These are phyloP conservation scores for Ustilago sp. DNA, from an alignment of 1,284 basidiomycete genomes.

Conservation along the genomic window DNA sequence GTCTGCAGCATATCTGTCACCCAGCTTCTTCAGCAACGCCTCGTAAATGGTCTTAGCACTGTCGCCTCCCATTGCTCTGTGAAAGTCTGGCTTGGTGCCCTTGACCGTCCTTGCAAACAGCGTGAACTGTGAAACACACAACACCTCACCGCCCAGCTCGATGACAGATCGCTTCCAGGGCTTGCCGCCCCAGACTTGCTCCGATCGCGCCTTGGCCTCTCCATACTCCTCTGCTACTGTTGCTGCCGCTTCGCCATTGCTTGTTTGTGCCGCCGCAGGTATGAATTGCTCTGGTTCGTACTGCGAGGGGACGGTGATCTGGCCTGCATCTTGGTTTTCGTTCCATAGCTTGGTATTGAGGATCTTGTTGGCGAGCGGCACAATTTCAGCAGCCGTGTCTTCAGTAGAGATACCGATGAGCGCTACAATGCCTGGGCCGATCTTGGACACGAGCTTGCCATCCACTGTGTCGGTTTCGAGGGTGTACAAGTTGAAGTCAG, in stretches of 20 bases:
- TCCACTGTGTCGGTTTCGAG: slow-evolving; percentile 42
- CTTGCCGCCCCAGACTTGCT: slow-evolving; percentile 59
- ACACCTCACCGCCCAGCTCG: slow-evolving; percentile 62
- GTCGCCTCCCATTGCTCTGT: slow-evolving; percentile 59
- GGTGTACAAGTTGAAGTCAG: not conserved
- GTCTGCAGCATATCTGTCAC: slow-evolving; percentile 43
- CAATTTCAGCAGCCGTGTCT: slow-evolving; percentile 60
- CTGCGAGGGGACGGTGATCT: slow-evolving; percentile 42
- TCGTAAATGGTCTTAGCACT: slow-evolving; percentile 58
- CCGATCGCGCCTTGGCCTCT: slow-evolving; percentile 30
- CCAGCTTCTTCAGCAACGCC: slow-evolving; percentile 50
- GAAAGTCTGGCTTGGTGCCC: slow-evolving; percentile 68
- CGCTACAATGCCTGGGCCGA: slow-evolving; percentile 65
- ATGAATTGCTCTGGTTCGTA: slow-evolving; percentile 29
- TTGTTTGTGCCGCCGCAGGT: not conserved
- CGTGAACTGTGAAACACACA: slow-evolving; percentile 68
- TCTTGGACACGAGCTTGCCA: slow-evolving; percentile 61
- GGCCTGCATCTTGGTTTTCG: slow-evolving; percentile 44
- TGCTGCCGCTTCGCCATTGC: not conserved
- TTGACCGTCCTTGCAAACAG: slow-evolving; percentile 63
- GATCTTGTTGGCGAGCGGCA: slow-evolving; percentile 55
- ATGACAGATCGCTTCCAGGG: slow-evolving; percentile 62
- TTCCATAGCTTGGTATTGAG: slow-evolving; percentile 64
- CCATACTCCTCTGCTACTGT: slow-evolving; percentile 5
- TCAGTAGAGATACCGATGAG: slow-evolving; percentile 62